Conservation (phyloP, 139 green algal genomes). For the Bryopsis sp. region DNA sequence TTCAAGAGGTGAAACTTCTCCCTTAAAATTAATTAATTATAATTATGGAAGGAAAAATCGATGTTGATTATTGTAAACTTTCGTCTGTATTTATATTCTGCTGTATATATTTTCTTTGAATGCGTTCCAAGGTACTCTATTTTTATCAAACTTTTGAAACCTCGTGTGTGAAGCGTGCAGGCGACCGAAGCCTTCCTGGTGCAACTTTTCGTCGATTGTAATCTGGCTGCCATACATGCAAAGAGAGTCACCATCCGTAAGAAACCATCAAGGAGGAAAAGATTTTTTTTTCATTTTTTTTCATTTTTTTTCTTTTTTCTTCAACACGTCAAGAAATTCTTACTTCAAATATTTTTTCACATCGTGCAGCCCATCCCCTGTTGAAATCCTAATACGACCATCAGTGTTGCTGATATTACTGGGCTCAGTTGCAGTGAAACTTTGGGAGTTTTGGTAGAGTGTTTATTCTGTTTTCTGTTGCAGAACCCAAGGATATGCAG, state of each 20-base stretch:
- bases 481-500: constrained; percentile 84
- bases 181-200: constrained; percentile 90
- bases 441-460: neutral
- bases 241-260: constrained; percentile 91
- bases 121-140: constrained; percentile 12
- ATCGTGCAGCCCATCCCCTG: no score
- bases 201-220: constrained; percentile 90
- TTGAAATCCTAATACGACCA: no score
- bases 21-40: no score
- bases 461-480: neutral
- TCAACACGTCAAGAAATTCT: neutral
- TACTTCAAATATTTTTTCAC: neutral
- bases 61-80: no score
- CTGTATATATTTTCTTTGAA: neutral
- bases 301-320: constrained; percentile 38
- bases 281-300: constrained; percentile 2
- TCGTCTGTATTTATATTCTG: no score
- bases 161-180: constrained; percentile 30
- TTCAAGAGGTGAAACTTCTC: constrained; percentile 85
- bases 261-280: constrained; percentile 23
- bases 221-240: constrained; percentile 90
- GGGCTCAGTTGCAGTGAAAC: no score
- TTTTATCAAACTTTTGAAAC: no score
- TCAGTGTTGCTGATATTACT: no score
- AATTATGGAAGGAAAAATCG: no score